Evolutionary conservation across 768 basidiomycete genomes (phyloP).

Genomic region (Tricholoma matsutake): DNA sequence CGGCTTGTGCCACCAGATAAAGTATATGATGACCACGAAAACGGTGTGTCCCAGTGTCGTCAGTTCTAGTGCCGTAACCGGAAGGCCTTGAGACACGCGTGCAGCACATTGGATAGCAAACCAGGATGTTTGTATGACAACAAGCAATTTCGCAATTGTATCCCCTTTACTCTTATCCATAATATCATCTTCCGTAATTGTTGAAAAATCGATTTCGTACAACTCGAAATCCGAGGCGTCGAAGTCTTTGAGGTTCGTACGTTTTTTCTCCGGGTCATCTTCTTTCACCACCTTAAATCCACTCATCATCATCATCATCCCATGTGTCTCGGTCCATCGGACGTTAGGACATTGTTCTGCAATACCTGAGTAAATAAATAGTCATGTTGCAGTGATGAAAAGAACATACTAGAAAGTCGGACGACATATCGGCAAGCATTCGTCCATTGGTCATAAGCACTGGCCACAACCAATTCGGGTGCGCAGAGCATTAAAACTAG

Average conservation of each 20-base stretch:
- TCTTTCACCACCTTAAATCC: not conserved
- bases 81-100: constrained; percentile 18
- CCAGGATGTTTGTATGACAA: constrained; percentile 27
- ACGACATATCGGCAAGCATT: not conserved
- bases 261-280: constrained; percentile 1
- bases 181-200: constrained; percentile 19
- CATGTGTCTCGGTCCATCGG: not conserved
- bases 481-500: constrained; percentile 1
- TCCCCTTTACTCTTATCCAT: constrained; percentile 27
- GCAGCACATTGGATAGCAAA: constrained; percentile 28
- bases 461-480: constrained; percentile 21
- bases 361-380: not conserved
- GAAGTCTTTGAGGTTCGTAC: constrained; percentile 1
- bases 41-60: constrained; percentile 25
- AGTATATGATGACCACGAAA: constrained; percentile 26
- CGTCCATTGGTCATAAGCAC: constrained; percentile 17
- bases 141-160: constrained; percentile 19
- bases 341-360: not conserved
- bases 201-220: not conserved
- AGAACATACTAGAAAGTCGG: not conserved
- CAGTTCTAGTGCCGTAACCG: constrained; percentile 29
- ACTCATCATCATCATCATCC: not conserved
- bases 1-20: constrained; percentile 36
- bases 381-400: too few relatives aligned
- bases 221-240: not conserved